Evolutionary conservation across 2,329 filamentous ascomycete genomes (phyloP).

Genomic region (Colletotrichum caudatum): DNA sequence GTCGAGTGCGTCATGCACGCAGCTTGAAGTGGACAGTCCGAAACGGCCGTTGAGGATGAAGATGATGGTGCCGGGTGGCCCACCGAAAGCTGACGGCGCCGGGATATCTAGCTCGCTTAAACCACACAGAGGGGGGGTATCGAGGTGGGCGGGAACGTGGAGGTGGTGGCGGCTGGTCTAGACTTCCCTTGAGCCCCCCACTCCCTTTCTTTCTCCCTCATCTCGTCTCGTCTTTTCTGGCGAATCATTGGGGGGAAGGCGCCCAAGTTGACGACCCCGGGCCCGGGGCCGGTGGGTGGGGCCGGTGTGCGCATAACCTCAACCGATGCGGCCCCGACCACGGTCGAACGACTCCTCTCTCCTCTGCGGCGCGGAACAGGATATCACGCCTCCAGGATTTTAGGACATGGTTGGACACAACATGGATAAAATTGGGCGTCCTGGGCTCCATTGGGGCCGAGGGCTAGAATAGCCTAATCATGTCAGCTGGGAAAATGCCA

Average conservation of each 20-base stretch:
- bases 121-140: conserved; percentile 10
- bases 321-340: conserved; percentile 23
- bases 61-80: conserved; percentile 6
- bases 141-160: conserved; percentile 10
- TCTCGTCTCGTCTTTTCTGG: conserved; percentile 3
- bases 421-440: neutral
- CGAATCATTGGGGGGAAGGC: neutral
- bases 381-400: neutral
- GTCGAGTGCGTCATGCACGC: conserved; percentile 9
- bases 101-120: conserved; percentile 9
- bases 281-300: conserved; percentile 31
- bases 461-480: neutral
- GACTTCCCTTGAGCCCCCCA: neutral
- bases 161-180: conserved; percentile 28
- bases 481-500: neutral
- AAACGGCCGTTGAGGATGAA: conserved; percentile 23
- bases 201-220: neutral
- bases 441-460: neutral
- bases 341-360: conserved; percentile 14
- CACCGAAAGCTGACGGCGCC: neutral
- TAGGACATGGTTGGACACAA: neutral
- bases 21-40: conserved; percentile 14
- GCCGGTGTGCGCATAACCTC: conserved; percentile 12
- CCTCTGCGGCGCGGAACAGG: neutral
- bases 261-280: conserved; percentile 30